Evolutionary conservation across 441 rosid genomes (phyloP).

Genomic region (Capsella rubella): DNA sequence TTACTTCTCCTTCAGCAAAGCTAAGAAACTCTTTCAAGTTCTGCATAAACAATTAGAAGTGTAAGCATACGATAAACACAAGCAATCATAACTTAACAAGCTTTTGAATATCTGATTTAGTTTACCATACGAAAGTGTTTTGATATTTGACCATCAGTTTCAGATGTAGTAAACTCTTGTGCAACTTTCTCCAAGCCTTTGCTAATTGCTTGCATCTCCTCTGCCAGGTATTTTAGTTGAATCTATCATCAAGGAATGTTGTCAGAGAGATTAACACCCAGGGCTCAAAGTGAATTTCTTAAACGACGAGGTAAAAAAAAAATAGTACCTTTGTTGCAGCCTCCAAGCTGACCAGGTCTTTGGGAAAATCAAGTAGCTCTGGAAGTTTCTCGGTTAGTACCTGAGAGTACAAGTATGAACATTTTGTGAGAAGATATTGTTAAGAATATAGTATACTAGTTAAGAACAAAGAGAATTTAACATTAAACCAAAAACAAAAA

Average conservation of each 20-base stretch:
- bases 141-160: slow-evolving; percentile 68
- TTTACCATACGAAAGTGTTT: slow-evolving; percentile 66
- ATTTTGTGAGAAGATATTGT: neutral
- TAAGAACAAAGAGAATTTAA: slow-evolving; percentile 10
- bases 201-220: slow-evolving; percentile 83
- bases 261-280: slow-evolving; percentile 27
- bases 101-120: neutral
- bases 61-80: slow-evolving; percentile 15
- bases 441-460: neutral
- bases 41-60: slow-evolving; percentile 46
- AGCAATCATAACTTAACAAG: slow-evolving; percentile 10
- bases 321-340: slow-evolving; percentile 63
- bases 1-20: slow-evolving; percentile 74
- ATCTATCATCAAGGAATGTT: slow-evolving; percentile 52
- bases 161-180: slow-evolving; percentile 67
- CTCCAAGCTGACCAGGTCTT: slow-evolving; percentile 67
- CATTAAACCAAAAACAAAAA: neutral
- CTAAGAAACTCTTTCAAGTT: slow-evolving; percentile 68
- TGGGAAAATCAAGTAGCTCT: slow-evolving; percentile 64
- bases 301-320: neutral
- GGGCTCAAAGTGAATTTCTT: slow-evolving; percentile 1
- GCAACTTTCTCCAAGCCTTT: slow-evolving; percentile 79
- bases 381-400: slow-evolving; percentile 69
- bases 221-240: slow-evolving; percentile 79
- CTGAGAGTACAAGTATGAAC: slow-evolving; percentile 44